Evolutionary conservation across 352 stramenopile species (phyloP).

Genomic region (Peronosclerospora sorghi): DNA sequence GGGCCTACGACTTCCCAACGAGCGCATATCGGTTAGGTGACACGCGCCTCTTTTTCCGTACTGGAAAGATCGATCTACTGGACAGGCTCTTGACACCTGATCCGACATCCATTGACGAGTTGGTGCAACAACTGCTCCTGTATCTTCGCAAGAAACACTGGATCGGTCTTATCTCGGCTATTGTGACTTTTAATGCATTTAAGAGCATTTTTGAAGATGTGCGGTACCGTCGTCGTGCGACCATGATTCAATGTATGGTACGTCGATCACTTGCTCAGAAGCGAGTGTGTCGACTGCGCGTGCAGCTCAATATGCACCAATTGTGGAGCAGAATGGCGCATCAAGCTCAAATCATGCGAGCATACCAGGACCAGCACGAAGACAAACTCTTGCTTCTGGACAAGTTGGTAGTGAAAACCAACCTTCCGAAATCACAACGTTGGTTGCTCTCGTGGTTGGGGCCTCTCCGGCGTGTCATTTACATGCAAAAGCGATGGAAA

Average conservation of each 20-base stretch:
- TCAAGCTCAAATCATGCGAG: constrained; percentile 58
- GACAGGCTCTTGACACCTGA: constrained; percentile 63
- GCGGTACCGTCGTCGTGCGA: constrained; percentile 58
- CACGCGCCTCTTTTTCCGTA: constrained; percentile 76
- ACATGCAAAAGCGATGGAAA: constrained; percentile 80
- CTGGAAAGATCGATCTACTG: constrained; percentile 77
- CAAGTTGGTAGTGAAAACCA: constrained; percentile 58
- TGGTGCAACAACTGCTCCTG: constrained; percentile 31
- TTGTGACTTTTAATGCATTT: constrained; percentile 65
- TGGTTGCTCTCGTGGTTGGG: constrained; percentile 83
- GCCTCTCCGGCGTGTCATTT: constrained; percentile 69
- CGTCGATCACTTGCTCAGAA: constrained; percentile 67
- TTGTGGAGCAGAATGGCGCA: constrained; percentile 59
- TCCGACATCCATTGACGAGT: constrained; percentile 15
- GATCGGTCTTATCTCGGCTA: constrained; percentile 52
- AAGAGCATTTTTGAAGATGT: constrained; percentile 59
- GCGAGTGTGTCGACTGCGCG: constrained; percentile 45
- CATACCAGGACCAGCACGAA: constrained; percentile 66
- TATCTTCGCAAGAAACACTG: constrained; percentile 76
- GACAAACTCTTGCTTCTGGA: constrained; percentile 79
- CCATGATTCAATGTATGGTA: constrained; percentile 69
- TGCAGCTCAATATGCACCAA: constrained; percentile 45
- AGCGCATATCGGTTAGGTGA: constrained; percentile 70
- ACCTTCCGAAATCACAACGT: constrained; percentile 44
- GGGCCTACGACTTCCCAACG: constrained; percentile 63